Evolutionary conservation across 1,284 basidiomycete genomes (phyloP), one percentile per base, ranked within the genome.

Genomic region (Pseudozyma thailandica): DNA sequence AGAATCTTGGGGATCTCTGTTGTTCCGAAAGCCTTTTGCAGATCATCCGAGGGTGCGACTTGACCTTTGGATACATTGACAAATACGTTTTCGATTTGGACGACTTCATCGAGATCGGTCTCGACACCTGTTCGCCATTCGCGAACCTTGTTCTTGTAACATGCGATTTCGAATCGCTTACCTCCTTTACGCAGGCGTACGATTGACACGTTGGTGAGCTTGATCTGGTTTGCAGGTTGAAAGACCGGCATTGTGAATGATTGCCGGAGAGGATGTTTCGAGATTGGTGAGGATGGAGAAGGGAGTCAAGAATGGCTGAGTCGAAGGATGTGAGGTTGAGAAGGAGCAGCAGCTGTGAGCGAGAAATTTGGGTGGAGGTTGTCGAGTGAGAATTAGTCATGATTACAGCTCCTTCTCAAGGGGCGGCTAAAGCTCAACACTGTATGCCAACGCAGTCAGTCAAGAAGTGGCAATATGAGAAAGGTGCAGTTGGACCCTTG

Each of bases 111-210:
- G 33, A 98, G 85, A 84, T 92, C 91, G 35, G 90, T 94, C 86
- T 98, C 95, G 21, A 95, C 91, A 64, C 93, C 93, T 52, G 89
- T 92, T 56, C 95, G 86, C 89, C 91, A 98, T 84, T 97, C 94
- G 74, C 94, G 91, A 20, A 98, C 95, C 85, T 98, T 98, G 86
- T 99, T 99, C 87, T 98, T 97, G 86, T 98, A 98, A 84, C 94
- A 98, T 45, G 95, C 95, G 75, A 98, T 92, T 92, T 99, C 96
- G 84, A 97, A 99, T 50, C 96, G 89, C 85, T 98, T 98, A 27
- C 96, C 96, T 43, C 91, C 93, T 83, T 97, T 97, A 86, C 94
- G 96, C 49, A 97, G 86, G 43, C 94, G 89, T 28, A 98, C 94
- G 81, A 98, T 88, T 35, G 94, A 95, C 50, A 98, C 94, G 83